Base-by-base conservation (phyloP, 179 eudicot genomes). In the Silene coronaria region DNA sequence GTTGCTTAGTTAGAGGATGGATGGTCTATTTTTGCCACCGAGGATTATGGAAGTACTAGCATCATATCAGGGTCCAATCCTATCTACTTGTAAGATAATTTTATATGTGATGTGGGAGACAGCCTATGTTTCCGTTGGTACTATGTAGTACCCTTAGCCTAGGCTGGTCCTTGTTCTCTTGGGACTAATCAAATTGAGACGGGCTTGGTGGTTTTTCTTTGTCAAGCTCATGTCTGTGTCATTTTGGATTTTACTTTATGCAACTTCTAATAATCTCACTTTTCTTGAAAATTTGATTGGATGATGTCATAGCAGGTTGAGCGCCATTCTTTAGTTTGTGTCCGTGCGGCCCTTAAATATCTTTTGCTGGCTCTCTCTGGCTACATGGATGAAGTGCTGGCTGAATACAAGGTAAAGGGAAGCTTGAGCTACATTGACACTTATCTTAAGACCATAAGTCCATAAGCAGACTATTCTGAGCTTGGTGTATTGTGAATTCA, bases 301-400 rank as follows among this genome's bases (percentile, higher is more conserved):
- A 61, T 68, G 67, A n/a, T 53, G 19, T 62, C 26, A 48, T 55
- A 65, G 75, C 83, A 91, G 96, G 88, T 83, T 80, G 88, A 84
- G 65, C 89, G 75, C 36, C 76, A 72, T 75, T 78, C 89, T 66
- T 38, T 82, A 17, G 38, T 82, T 53, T 87, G 87, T 82, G 91
- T 87, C 53, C 91, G 97, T 79, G 92, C 93, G 74, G 93, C 96
- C 51, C 87, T 91, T 23, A 89, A 86, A 76, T 91, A 87, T 59
- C 79, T 91, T 63, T 74, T 90, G 62, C 81, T 91, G 85, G 90
- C 93, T 62, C 76, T 91, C 70, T 88, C 97, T 73, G 97, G 97
- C 45, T 81, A 82, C 81, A 83, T 91, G 91, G 97, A 91, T 81
- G 91, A 89, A 75, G 79, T 87, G 65, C 84, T 91, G 78, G 86